These are phyloP conservation scores for Chloropicon primus DNA, from an alignment of 139 green algal species.

Conservation along the genomic window DNA sequence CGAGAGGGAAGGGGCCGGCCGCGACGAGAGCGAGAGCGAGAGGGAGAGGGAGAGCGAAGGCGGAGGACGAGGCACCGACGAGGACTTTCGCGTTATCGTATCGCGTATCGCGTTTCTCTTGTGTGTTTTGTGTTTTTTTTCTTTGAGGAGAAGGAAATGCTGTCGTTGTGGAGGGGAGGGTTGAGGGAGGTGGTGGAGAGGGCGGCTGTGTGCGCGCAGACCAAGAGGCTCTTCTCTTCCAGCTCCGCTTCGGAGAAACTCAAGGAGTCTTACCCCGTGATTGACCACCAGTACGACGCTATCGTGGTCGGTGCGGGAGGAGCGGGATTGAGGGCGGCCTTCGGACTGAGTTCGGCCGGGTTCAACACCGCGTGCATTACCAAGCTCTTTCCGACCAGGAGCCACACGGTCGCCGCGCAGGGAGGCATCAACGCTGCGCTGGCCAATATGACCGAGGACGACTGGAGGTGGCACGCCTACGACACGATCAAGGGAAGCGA, in stretches of 20 bases:
- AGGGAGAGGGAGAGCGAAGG: too few relatives aligned
- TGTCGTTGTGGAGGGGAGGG: too few relatives aligned
- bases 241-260: background rate
- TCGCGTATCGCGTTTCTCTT: too few relatives aligned
- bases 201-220: too few relatives aligned
- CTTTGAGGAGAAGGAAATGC: too few relatives aligned
- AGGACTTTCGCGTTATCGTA: too few relatives aligned
- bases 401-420: conserved; percentile 96
- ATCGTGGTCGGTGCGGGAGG: conserved; percentile 89
- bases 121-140: too few relatives aligned
- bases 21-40: too few relatives aligned
- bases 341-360: conserved; percentile 82
- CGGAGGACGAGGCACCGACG: too few relatives aligned
- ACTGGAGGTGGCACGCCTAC: conserved; percentile 99
- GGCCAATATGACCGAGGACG: conserved; percentile 95
- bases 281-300: conserved; percentile 96
- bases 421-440: conserved; percentile 97
- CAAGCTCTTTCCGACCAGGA: conserved; percentile 98
- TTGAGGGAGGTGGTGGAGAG: too few relatives aligned
- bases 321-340: conserved; percentile 82
- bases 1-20: too few relatives aligned
- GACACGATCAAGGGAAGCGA: conserved; percentile 98
- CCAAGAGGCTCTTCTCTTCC: too few relatives aligned
- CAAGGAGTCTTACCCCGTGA: conserved; percentile 56
- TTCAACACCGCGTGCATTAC: conserved; percentile 98